A percentile compares a stretch with the other conserved stretches of the same genome.
These are phyloP conservation scores for Solanum neorickii DNA, from an alignment of 257 asterid genomes.

Conservation along the genomic window DNA sequence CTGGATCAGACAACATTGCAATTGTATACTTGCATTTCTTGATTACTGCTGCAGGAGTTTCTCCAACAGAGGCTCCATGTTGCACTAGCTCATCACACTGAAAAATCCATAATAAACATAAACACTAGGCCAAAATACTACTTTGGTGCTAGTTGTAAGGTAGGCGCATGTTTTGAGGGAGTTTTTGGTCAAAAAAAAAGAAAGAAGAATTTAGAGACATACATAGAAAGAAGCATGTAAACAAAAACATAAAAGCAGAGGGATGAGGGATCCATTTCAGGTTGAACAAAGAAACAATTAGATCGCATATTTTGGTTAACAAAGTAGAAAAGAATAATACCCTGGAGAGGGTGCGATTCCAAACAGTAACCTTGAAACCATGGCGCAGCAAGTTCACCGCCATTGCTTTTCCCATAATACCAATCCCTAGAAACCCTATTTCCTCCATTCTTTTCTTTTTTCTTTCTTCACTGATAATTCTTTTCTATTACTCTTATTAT, in stretches of 20 bases:
- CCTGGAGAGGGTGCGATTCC: slow-evolving; percentile 92
- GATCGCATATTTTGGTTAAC: background rate
- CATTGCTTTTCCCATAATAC: slow-evolving; percentile 98
- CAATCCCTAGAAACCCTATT: slow-evolving; percentile 87
- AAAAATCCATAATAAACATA: background rate
- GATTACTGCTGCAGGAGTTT: slow-evolving; percentile 79
- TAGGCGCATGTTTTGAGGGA: background rate
- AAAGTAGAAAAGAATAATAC: slow-evolving; percentile 17
- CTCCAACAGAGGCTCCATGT: slow-evolving; percentile 80
- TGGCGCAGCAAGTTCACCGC: slow-evolving; percentile 82
- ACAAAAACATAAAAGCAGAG: background rate
- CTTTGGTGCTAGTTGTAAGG: background rate
- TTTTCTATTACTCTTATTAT: background rate
- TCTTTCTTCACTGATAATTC: background rate
- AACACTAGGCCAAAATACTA: background rate
- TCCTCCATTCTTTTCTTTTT: slow-evolving; percentile 45
- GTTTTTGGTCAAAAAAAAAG: background rate
- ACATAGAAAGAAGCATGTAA: background rate
- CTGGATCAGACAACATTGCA: slow-evolving; percentile 91
- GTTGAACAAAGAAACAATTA: background rate
- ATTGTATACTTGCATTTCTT: slow-evolving; percentile 94
- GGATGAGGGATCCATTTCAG: background rate
- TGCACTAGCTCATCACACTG: slow-evolving; percentile 90
- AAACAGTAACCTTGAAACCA: slow-evolving; percentile 92
- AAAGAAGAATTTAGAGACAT: background rate